phyloP scores from a whole-genome alignment of 768 basidiomycete genomes.

The Dendrothele bispora region DNA sequence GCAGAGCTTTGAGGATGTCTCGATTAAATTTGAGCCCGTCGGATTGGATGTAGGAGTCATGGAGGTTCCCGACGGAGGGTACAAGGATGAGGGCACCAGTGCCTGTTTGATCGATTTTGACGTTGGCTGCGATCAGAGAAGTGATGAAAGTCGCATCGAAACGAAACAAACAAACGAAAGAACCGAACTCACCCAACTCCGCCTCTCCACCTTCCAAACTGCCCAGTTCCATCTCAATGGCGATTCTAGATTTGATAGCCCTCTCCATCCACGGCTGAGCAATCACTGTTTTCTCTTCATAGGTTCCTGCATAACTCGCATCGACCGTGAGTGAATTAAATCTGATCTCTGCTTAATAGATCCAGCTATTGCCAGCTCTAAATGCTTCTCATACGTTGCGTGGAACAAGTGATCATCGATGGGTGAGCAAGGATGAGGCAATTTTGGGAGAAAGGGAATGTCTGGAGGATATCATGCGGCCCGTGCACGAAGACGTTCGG shows the following conservation, averaged over 20 bases:
- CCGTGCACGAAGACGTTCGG: conserved; percentile 44
- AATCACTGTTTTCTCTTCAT: conserved; percentile 46
- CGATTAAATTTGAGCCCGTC: too few species aligned
- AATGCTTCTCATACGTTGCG: conserved; percentile 44
- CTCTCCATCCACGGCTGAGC: conserved; percentile 46
- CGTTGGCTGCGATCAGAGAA: too few species aligned
- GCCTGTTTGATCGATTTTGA: too few species aligned
- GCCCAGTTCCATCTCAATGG: conserved; percentile 48
- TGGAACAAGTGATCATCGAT: conserved; percentile 51
- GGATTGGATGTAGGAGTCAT: conserved; percentile 44
- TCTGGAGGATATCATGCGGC: conserved; percentile 43
- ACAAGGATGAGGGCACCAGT: conserved; percentile 45
- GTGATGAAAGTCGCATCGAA: too few species aligned
- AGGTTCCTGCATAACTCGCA: conserved; percentile 49
- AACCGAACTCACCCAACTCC: conserved; percentile 37
- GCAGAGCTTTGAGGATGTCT: conserved; percentile 35
- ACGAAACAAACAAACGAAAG: too few species aligned
- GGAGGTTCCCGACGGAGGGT: conserved; percentile 49
- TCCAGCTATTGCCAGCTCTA: conserved; percentile 43
- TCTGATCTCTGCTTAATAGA: conserved; percentile 43
- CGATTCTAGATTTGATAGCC: conserved; percentile 36
- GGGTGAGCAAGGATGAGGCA: conserved; percentile 47
- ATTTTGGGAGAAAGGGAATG: conserved; percentile 45
- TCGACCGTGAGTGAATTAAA: conserved; percentile 55
- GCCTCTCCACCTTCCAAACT: conserved; percentile 50